Evolutionary conservation across 306 rosid genomes (phyloP).

Genomic region (Styphnolobium japonicum): DNA sequence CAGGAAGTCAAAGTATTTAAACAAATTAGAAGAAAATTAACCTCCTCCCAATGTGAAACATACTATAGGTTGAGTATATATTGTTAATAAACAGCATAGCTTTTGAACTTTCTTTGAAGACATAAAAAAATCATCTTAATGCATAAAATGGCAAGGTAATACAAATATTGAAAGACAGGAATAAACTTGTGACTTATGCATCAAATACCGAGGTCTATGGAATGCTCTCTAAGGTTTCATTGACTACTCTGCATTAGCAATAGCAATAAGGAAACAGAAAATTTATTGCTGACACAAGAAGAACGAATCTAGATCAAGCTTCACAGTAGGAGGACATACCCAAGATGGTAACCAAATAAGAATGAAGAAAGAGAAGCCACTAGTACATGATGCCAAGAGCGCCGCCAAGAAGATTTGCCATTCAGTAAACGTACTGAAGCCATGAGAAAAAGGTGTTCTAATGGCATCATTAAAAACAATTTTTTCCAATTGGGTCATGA

Average conservation of each 20-base stretch:
- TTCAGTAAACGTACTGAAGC: conserved; percentile 37
- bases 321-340: conserved; percentile 43
- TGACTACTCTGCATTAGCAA: conserved; percentile 68
- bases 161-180: conserved; percentile 11
- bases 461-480: conserved; percentile 15
- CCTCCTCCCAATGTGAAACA: neutral
- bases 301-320: conserved; percentile 20
- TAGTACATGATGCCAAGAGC: conserved; percentile 58
- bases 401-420: conserved; percentile 65
- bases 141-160: conserved; percentile 9
- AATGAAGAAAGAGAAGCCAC: conserved; percentile 74
- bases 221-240: conserved; percentile 87
- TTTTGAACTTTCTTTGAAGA: neutral
- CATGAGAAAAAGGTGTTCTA: conserved; percentile 25
- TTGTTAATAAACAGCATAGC: neutral
- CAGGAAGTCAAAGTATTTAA: neutral
- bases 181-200: conserved; percentile 1
- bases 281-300: neutral
- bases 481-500: neutral
- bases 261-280: conserved; percentile 19
- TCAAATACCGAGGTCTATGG: conserved; percentile 65
- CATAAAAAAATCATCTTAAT: neutral
- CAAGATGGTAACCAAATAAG: conserved; percentile 84
- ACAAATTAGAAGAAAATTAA: neutral
- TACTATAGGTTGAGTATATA: neutral